Percentiles rank a stretch among this genome's conserved stretches.
Conservation (phyloP, 2,329 filamentous ascomycete species). For the Trichoderma breve region DNA sequence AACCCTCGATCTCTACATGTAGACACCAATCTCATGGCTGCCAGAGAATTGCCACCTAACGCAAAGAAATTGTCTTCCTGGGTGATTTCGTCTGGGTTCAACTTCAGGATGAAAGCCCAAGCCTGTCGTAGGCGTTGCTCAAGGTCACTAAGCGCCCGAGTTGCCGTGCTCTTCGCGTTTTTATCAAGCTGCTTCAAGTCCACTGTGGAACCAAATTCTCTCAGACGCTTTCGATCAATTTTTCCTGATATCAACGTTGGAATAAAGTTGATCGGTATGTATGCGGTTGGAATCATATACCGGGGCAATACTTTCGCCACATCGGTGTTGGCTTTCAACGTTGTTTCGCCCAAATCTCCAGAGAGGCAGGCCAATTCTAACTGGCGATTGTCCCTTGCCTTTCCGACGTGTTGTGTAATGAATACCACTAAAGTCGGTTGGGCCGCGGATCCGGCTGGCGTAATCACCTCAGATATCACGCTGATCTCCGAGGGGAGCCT, state of each 20-base stretch:
- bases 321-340: neutral
- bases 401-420: neutral
- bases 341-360: neutral
- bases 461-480: slow-evolving; percentile 42
- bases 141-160: neutral
- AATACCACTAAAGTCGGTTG: neutral
- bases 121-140: neutral
- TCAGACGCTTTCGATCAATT: neutral
- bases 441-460: neutral
- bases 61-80: slow-evolving; percentile 40
- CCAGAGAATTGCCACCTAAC: slow-evolving; percentile 45
- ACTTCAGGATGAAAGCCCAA: neutral
- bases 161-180: slow-evolving; percentile 22
- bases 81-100: slow-evolving; percentile 24
- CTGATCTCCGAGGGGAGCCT: slow-evolving; percentile 38
- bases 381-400: neutral
- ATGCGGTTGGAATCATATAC: slow-evolving; percentile 4
- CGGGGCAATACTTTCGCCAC: neutral
- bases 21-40: slow-evolving; percentile 43
- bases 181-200: neutral
- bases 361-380: neutral
- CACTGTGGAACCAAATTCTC: neutral
- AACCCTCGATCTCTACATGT: neutral
- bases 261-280: neutral
- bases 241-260: neutral